Base-by-base conservation (phyloP, 163 green algal species). In the Volvox carteri region DNA sequence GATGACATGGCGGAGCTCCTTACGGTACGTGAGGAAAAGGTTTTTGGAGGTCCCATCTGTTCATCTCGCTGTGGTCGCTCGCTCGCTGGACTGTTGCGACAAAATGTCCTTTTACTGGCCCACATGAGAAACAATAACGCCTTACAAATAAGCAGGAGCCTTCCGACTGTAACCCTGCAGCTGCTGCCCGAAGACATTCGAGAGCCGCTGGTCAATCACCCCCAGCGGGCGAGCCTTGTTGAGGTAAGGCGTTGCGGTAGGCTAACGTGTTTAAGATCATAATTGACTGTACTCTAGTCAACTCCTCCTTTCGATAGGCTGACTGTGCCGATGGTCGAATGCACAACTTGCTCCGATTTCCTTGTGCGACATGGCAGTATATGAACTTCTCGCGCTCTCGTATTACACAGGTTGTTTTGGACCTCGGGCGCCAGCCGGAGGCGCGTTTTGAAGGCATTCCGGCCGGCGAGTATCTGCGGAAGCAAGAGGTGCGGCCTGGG, bases 341-440 rank as follows among this genome's bases (percentile, higher is more conserved):
- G 35, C n/a, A 30, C n/a, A 28, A 73, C n/a, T 5, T 73, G 9
- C 2, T 65, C 54, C 25, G 28, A 5, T 65, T 23, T 23, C 54
- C 25, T 12, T 60, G 14, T 12, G 4, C 54, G 28, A 11, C 54
- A 4, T 65, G 54, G 54, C 19, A 65, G 62, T 8, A 42, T 73
- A 73, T 42, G 62, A 25, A 21, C 18, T 72, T 72, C 11, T 73
- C 50, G 67, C 16, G 16, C 7, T 4, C 67, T 39, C 60, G n/a
- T 72, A 3, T 39, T 72, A 23, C 3, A n/a, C 73, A 89, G 84
- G 72, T 89, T 30, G 93, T 98, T 16, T 88, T 98, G 35, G 96
- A 98, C 91, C 90, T 98, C 28, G 96, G 96, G 1, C 89, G 96
- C 12, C 85, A 95, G n/a, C 96, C 96, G 19, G 95, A 98, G 90